Base-by-base conservation (phyloP, 2,329 filamentous ascomycete species). In the Cladosporium halotolerans region DNA sequence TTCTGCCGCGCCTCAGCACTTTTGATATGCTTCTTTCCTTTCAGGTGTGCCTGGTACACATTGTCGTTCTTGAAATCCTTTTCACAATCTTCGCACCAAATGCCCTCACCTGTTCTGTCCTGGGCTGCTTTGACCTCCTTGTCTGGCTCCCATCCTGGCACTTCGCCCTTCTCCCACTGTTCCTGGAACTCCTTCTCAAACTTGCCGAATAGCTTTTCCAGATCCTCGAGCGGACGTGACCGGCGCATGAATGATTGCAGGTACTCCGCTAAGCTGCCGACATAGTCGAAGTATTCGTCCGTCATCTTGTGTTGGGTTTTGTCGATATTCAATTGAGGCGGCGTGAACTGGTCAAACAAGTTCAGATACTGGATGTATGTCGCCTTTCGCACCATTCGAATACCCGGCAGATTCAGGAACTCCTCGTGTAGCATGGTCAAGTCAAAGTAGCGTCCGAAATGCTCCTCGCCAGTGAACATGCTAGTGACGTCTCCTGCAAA, bases 11-110 rank as follows among this genome's bases (percentile, higher is more conserved):
- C 78, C 66, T 89, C 83, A 1, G 86, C 88, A 0, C 88, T 88
- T 63, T 89, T 89, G 68, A 92, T 82, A 69, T 99, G 93, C 68
- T 97, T 99, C 73, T 95, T 92, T 40, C 92, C 92, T 0, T 76
- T 86, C 57, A 99, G 73, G 69, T 99, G 93, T 36, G 82, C 84
- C 63, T 90, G 91, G 76, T 95, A 96, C 45, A 96, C 89, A 57
- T 96, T 96, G 60, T 93, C 84, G 64, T 96, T 97, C 65, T 88
- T 90, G 73, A 97, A 99, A 55, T 92, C 89, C 72, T 91, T 96
- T 66, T 93, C 86, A 68, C 93, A 99, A 58, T 91, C 90, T 5
- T 85, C 79, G 65, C 93, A 99, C 87, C 88, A 97, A 13, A 90
- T 79, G 0, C 86, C 88, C 49, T 89, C 85, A 1, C 78, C 79